Base-by-base conservation (phyloP, 2,329 filamentous ascomycete species). In the Ascomycota sp. region DNA sequence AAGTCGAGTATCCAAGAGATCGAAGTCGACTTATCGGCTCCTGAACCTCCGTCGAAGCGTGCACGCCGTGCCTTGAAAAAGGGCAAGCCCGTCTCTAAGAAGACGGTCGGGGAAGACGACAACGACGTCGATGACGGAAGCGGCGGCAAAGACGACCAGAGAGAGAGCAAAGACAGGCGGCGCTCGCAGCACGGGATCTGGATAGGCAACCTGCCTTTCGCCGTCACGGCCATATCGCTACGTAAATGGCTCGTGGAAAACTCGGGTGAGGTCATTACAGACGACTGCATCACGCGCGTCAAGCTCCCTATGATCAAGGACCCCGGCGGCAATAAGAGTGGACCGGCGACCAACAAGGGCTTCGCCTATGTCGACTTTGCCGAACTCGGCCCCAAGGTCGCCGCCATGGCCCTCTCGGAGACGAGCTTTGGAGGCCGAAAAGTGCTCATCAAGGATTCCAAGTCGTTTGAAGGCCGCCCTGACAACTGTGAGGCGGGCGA, bases 281-380 rank as follows among this genome's bases (percentile, higher is more conserved):
- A 71, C 32, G 66, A 71, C 29, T 67, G 73, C 36, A 89, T 98
- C 40, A 92, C 83, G 2, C 69, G 89, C 35, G 60, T 95, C 30
- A 75, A 94, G 51, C 59, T 94, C 45, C 85, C 85, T 1, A 66
- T 57, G 7, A 61, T 58, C 34, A 75, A 66, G 39, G 69, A 65
- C 30, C 39, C 45, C 21, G 48, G 43, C 19, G 45, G 46, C 19
- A 46, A 47, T 23, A 51, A 45, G 38, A 40, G 29, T 29, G 42
- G 45, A 26, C 48, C 49, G 33, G 43, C 49, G 4, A 33, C 37
- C n/a, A 98, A 95, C 59, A 86, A 78, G 53, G 91, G 89, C 11
- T 98, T 94, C 47, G 89, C 89, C 32, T 98, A 98, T 47, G 73
- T 98, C 38, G 91, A 98, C 50, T 93, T 98, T 47, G 59, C 70